Evolutionary conservation across 1,284 basidiomycete species (phyloP).

Genomic region (Tilletia walkeri): DNA sequence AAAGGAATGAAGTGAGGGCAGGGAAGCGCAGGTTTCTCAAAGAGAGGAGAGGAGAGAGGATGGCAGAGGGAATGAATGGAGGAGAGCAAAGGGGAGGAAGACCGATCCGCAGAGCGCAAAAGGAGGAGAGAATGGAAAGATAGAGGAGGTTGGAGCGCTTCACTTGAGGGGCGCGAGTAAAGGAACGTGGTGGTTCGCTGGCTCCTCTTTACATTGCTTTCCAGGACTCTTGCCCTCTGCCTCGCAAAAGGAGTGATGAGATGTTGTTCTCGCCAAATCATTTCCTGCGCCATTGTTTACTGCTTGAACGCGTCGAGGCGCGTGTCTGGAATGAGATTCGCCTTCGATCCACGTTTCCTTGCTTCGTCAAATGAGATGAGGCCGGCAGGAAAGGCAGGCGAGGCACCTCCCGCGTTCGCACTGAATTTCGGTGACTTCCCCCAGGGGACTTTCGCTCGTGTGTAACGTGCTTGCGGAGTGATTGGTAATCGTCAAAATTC

Average conservation of each 20-base stretch:
- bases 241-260: not conserved
- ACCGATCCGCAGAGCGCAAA: too few relatives aligned
- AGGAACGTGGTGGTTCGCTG: not conserved
- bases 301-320: not conserved
- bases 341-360: not conserved
- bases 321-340: not conserved
- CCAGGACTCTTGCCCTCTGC: not conserved
- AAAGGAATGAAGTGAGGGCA: constrained; percentile 1
- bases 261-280: not conserved
- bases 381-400: too few relatives aligned
- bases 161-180: too few relatives aligned
- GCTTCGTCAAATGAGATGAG: too few relatives aligned
- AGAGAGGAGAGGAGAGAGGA: not conserved
- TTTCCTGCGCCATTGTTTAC: too few relatives aligned
- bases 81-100: not conserved
- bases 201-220: too few relatives aligned
- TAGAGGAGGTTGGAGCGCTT: not conserved
- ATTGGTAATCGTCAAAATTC: too few relatives aligned
- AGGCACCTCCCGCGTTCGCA: too few relatives aligned
- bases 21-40: too few relatives aligned
- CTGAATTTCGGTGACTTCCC: too few relatives aligned
- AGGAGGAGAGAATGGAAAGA: not conserved
- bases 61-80: not conserved
- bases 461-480: too few relatives aligned
- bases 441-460: too few relatives aligned